These are phyloP conservation scores for Phlyctochytrium bullatum DNA, from an alignment of 192 early-diverging fungal species.

Conservation along the genomic window DNA sequence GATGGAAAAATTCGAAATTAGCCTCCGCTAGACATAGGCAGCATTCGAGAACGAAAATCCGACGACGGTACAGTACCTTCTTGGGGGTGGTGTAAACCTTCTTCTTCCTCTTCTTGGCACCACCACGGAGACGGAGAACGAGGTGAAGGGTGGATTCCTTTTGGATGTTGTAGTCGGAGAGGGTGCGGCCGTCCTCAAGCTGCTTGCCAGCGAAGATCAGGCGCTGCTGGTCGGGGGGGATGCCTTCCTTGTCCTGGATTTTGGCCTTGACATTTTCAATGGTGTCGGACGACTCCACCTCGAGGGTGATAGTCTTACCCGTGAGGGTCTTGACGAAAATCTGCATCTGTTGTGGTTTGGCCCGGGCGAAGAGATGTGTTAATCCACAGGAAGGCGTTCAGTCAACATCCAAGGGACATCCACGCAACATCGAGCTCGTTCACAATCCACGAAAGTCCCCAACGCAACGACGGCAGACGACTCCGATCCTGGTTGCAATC, in stretches of 20 bases:
- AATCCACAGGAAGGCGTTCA: no score
- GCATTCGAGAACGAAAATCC: neutral
- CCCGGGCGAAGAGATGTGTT: neutral
- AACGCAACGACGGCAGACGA: no score
- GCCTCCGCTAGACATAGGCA: no score
- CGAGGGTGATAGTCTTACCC: slow-evolving; percentile 74
- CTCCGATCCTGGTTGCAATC: no score
- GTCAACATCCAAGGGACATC: no score
- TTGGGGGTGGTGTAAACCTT: slow-evolving; percentile 99
- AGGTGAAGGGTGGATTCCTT: slow-evolving; percentile 71
- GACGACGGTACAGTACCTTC: slow-evolving; percentile 63
- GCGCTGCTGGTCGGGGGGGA: slow-evolving; percentile 76
- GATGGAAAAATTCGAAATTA: no score
- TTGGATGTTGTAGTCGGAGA: slow-evolving; percentile 75
- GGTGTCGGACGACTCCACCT: slow-evolving; percentile 74
- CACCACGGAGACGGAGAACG: slow-evolving; percentile 63
- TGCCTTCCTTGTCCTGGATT: slow-evolving; percentile 80
- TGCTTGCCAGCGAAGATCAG: slow-evolving; percentile 79
- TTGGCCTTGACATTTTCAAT: slow-evolving; percentile 80
- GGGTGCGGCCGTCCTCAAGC: slow-evolving; percentile 71
- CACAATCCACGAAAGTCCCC: no score
- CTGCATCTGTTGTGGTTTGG: slow-evolving; percentile 20
- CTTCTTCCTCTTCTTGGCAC: slow-evolving; percentile 79
- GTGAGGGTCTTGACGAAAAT: slow-evolving; percentile 54
- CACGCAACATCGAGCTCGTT: no score